Evolutionary conservation across 768 basidiomycete genomes (phyloP).

Genomic region (Suillus spraguei): DNA sequence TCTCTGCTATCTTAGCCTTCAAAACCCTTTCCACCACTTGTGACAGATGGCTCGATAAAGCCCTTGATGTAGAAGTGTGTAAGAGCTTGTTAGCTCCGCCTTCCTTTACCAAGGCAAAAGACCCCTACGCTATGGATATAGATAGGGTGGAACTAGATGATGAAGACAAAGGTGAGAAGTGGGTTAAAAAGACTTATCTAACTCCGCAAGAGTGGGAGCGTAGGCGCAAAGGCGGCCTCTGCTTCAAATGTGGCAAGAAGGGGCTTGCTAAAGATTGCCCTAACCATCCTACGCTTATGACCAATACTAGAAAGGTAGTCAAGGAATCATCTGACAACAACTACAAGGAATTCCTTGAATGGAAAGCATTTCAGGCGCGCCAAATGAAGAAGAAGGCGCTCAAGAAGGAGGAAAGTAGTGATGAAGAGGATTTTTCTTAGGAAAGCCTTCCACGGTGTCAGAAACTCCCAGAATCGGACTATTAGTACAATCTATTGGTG

Average conservation of each 20-base stretch:
- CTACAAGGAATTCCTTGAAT: neutral
- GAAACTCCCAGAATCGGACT: too few relatives aligned
- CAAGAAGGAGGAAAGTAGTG: too few relatives aligned
- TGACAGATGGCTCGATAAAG: neutral
- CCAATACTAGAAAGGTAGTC: neutral
- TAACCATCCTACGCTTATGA: neutral
- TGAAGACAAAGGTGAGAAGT: neutral
- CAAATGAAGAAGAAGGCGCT: too few relatives aligned
- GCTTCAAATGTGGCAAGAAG: too few relatives aligned
- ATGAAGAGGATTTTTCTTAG: neutral
- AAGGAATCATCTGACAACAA: neutral
- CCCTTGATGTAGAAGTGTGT: too few relatives aligned
- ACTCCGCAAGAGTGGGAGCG: too few relatives aligned
- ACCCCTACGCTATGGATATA: neutral
- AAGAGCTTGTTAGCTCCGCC: too few relatives aligned
- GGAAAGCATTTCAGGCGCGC: neutral
- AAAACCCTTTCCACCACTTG: fast-evolving
- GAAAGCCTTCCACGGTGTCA: too few relatives aligned
- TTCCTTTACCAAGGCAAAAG: too few relatives aligned
- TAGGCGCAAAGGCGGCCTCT: too few relatives aligned
- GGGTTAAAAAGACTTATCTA: neutral
- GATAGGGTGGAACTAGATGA: neutral
- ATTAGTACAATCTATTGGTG: too few relatives aligned
- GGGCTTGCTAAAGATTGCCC: neutral
- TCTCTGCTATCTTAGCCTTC: too few relatives aligned